These are phyloP conservation scores for Cercospora janseana DNA, from an alignment of 2,329 filamentous ascomycete species.

Conservation along the genomic window DNA sequence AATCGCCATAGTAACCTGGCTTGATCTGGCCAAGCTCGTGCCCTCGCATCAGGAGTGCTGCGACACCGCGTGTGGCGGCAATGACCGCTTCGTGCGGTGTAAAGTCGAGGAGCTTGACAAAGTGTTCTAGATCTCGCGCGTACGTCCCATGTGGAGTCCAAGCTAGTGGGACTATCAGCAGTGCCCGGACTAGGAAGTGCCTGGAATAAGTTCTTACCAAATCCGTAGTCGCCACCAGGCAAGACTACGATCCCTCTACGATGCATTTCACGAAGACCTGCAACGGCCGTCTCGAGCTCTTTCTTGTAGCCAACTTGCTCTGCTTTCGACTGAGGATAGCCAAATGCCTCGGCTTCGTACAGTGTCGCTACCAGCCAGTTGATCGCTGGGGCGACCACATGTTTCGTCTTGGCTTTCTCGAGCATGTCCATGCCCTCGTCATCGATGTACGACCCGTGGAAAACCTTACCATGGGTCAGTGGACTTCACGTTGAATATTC, in stretches of 20 bases:
- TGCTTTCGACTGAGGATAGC: conserved; percentile 45
- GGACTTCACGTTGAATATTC: too few relatives aligned
- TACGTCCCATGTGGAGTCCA: conserved; percentile 52
- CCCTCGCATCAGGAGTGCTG: conserved; percentile 48
- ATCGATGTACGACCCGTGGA: conserved; percentile 49
- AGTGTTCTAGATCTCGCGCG: conserved; percentile 46
- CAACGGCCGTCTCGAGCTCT: conserved; percentile 44
- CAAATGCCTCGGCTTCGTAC: conserved; percentile 42
- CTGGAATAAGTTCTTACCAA: conserved; percentile 30
- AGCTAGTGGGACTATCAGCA: conserved; percentile 25
- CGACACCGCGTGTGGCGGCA: conserved; percentile 52
- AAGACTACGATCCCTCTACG: conserved; percentile 47
- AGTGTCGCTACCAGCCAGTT: conserved; percentile 47
- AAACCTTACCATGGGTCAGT: conserved; percentile 36
- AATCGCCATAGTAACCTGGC: conserved; percentile 50
- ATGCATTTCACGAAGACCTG: conserved; percentile 48
- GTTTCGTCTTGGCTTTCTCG: conserved; percentile 42
- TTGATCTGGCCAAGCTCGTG: conserved; percentile 51
- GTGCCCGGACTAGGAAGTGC: too few relatives aligned
- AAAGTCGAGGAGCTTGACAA: conserved; percentile 47
- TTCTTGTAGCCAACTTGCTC: conserved; percentile 47
- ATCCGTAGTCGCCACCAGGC: conserved; percentile 50
- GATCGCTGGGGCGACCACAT: conserved; percentile 46
- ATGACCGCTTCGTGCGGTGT: conserved; percentile 48
- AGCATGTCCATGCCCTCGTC: conserved; percentile 44